These are phyloP conservation scores for Byssochlamys sp. DNA, from an alignment of 2,329 filamentous ascomycete genomes.

Conservation along the genomic window DNA sequence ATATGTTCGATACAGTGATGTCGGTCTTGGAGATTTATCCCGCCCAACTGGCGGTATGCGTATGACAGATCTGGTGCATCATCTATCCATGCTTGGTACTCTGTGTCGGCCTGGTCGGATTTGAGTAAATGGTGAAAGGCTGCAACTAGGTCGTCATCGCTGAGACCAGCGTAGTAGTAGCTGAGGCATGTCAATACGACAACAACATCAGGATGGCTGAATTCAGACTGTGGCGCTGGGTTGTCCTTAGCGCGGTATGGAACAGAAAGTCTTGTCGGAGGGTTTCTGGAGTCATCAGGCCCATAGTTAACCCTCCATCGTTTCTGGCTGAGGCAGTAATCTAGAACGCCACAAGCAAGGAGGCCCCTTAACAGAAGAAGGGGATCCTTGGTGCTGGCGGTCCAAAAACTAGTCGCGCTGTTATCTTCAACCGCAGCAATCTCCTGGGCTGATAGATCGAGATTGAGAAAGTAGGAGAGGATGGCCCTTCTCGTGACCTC, in stretches of 20 bases:
- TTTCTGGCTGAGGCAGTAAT: constrained; percentile 47
- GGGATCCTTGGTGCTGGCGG: constrained; percentile 18
- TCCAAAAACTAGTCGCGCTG: too few species aligned
- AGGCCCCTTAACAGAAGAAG: constrained; percentile 37
- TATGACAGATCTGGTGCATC: constrained; percentile 30
- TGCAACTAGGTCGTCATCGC: constrained; percentile 40
- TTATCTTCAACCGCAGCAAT: constrained; percentile 26
- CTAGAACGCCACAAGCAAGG: constrained; percentile 46
- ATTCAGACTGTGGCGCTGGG: constrained; percentile 49
- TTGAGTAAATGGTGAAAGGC: constrained; percentile 40
- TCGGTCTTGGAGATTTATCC: constrained; percentile 52
- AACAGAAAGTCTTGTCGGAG: constrained; percentile 48
- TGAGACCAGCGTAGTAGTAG: constrained; percentile 50
- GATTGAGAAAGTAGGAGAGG: constrained; percentile 37
- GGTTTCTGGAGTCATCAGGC: constrained; percentile 31
- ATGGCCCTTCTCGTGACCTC: constrained; percentile 22
- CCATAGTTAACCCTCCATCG: constrained; percentile 60
- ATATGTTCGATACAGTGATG: constrained; percentile 39
- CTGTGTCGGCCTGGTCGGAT: constrained; percentile 43
- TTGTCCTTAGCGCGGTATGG: constrained; percentile 53
- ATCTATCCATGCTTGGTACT: constrained; percentile 35
- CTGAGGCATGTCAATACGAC: constrained; percentile 48
- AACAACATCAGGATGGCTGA: constrained; percentile 52
- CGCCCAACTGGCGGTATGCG: constrained; percentile 30
- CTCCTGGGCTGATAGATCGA: constrained; percentile 18